Evolutionary conservation across 768 basidiomycete species (phyloP).

Genomic region (Phylloporus sp.): DNA sequence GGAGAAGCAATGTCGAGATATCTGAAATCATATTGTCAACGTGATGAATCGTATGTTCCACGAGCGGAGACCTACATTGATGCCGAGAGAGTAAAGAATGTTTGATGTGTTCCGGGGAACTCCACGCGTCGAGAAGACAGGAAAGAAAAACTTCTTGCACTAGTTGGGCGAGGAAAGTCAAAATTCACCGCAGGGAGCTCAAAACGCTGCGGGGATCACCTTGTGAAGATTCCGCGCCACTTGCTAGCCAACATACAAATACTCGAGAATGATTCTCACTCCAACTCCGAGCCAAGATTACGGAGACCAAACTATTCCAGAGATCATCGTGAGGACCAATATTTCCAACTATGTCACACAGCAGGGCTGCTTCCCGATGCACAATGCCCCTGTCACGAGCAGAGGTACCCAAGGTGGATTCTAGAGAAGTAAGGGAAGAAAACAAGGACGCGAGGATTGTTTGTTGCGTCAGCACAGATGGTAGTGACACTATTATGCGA

Average conservation of each 20-base stretch:
- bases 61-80: constrained; percentile 51
- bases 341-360: constrained; percentile 51
- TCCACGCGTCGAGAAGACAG: constrained; percentile 61
- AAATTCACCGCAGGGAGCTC: background rate
- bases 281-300: constrained; percentile 58
- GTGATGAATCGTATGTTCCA: background rate
- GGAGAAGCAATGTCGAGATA: constrained; percentile 64
- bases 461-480: constrained; percentile 50
- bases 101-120: constrained; percentile 70
- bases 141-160: constrained; percentile 47
- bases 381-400: constrained; percentile 37
- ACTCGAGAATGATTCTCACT: constrained; percentile 51
- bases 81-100: constrained; percentile 73
- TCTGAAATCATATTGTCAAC: constrained; percentile 41
- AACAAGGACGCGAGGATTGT: constrained; percentile 58
- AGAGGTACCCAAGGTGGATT: constrained; percentile 30
- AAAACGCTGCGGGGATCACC: constrained; percentile 19
- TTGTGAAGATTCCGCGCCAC: constrained; percentile 34
- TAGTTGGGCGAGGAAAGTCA: constrained; percentile 14
- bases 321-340: constrained; percentile 42
- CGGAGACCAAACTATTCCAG: constrained; percentile 43
- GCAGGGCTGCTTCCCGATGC: constrained; percentile 49
- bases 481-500: constrained; percentile 39
- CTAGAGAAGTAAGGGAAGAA: constrained; percentile 36
- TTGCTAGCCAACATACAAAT: constrained; percentile 67